phyloP scores from a whole-genome alignment of 345 rosid genomes.

The Eutrema heterophyllum region DNA sequence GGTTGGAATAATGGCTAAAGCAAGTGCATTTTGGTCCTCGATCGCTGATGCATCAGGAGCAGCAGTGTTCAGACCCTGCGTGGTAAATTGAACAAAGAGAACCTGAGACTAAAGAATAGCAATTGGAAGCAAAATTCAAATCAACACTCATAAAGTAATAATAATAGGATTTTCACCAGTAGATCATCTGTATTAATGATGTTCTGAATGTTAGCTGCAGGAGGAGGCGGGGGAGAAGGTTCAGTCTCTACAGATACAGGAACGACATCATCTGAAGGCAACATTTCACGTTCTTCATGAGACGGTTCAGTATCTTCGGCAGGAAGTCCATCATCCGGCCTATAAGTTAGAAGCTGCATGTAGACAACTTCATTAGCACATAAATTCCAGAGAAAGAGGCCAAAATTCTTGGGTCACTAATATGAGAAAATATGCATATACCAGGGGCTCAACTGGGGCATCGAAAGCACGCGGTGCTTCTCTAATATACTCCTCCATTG shows the following conservation, averaged over 20 bases:
- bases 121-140: not conserved
- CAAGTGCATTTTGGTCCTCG: conserved; percentile 86
- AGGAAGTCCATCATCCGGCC: conserved; percentile 65
- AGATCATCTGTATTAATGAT: conserved; percentile 65
- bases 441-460: conserved; percentile 67
- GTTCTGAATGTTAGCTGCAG: conserved; percentile 52
- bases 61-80: conserved; percentile 63
- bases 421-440: conserved; percentile 30
- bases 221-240: conserved; percentile 41
- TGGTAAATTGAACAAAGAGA: not conserved
- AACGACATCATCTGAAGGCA: conserved; percentile 44
- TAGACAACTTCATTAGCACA: conserved; percentile 15
- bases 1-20: conserved; percentile 76
- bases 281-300: conserved; percentile 53
- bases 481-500: conserved; percentile 97
- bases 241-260: conserved; percentile 40
- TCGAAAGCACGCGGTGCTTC: conserved; percentile 90
- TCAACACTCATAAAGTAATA: not conserved
- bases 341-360: conserved; percentile 73
- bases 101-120: not conserved
- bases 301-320: conserved; percentile 46
- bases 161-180: conserved; percentile 47
- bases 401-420: not conserved
- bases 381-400: not conserved
- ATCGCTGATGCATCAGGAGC: conserved; percentile 62